These are phyloP conservation scores for Heterobasidion occidentale DNA, from an alignment of 1,284 basidiomycete genomes.

Conservation along the genomic window DNA sequence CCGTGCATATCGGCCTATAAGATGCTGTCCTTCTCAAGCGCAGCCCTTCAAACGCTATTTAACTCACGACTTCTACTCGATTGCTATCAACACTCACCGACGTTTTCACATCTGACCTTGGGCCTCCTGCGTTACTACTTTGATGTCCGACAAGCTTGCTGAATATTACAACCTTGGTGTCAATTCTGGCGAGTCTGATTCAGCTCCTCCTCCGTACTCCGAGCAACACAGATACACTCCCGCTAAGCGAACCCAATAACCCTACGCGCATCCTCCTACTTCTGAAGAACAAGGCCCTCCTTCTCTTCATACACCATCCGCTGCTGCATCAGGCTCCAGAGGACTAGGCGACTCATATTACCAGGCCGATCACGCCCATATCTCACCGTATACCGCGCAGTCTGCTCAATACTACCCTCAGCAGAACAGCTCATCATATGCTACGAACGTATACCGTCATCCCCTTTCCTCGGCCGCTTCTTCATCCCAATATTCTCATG, in stretches of 20 bases:
- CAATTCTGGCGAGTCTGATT: neutral
- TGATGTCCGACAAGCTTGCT: neutral
- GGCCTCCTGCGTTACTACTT: neutral
- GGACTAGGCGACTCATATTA: neutral
- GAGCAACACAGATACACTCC: neutral
- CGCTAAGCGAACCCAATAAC: neutral
- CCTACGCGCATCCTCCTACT: too few species aligned
- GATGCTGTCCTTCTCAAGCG: too few species aligned
- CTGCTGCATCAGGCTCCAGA: neutral
- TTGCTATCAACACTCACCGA: too few species aligned
- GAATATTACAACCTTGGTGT: neutral
- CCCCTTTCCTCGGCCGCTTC: too few species aligned
- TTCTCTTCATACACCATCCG: too few species aligned
- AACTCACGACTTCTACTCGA: too few species aligned
- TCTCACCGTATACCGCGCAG: neutral
- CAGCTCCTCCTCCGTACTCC: neutral
- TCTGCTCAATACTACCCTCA: neutral
- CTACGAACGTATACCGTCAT: neutral
- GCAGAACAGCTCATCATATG: neutral
- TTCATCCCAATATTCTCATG: neutral
- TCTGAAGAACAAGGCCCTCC: too few species aligned
- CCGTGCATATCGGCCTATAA: too few species aligned
- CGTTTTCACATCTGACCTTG: too few species aligned
- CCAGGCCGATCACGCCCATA: neutral
- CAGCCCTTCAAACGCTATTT: too few species aligned